Percentiles rank a stretch among this genome's conserved stretches.
Evolutionary conservation across 2,329 filamentous ascomycete genomes (phyloP).

Genomic region (Aspergillus amoenus): DNA sequence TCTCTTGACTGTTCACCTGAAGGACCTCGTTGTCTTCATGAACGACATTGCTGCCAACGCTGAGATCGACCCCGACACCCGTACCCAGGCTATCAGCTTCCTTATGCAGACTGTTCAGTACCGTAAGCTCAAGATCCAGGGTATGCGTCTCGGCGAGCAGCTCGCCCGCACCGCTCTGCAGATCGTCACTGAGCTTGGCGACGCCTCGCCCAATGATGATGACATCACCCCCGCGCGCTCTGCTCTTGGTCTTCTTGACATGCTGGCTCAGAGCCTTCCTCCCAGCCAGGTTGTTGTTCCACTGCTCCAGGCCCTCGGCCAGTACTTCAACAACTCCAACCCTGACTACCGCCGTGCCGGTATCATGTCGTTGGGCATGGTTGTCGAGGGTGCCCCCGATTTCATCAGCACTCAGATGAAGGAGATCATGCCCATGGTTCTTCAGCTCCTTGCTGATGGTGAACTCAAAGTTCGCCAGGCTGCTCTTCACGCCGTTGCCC

Average conservation of each 20-base stretch:
- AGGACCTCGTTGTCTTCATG: slow-evolving; percentile 91
- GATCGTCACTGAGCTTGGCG: slow-evolving; percentile 84
- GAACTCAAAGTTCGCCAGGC: slow-evolving; percentile 83
- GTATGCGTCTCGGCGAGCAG: slow-evolving; percentile 79
- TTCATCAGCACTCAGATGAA: slow-evolving; percentile 93
- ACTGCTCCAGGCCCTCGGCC: slow-evolving; percentile 79
- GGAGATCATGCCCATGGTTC: slow-evolving; percentile 78
- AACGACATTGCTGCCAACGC: slow-evolving; percentile 78
- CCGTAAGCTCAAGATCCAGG: slow-evolving; percentile 93
- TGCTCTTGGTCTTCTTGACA: slow-evolving; percentile 83
- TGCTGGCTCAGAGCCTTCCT: slow-evolving; percentile 82
- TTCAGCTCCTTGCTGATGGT: slow-evolving; percentile 79
- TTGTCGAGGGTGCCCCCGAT: slow-evolving; percentile 93
- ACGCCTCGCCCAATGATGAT: slow-evolving; percentile 67
- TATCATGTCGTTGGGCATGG: slow-evolving; percentile 88
- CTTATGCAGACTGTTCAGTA: slow-evolving; percentile 89
- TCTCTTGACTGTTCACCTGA: slow-evolving; percentile 80
- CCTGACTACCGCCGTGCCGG: slow-evolving; percentile 83
- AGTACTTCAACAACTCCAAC: slow-evolving; percentile 73
- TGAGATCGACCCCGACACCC: slow-evolving; percentile 76
- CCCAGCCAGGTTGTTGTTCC: slow-evolving; percentile 93
- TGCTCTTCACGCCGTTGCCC: slow-evolving; percentile 80
- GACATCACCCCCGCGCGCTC: slow-evolving; percentile 82
- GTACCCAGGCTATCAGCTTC: slow-evolving; percentile 89
- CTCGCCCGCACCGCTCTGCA: slow-evolving; percentile 85